Conservation (phyloP, 352 stramenopile species). For the Elongisporangium senticosum region DNA sequence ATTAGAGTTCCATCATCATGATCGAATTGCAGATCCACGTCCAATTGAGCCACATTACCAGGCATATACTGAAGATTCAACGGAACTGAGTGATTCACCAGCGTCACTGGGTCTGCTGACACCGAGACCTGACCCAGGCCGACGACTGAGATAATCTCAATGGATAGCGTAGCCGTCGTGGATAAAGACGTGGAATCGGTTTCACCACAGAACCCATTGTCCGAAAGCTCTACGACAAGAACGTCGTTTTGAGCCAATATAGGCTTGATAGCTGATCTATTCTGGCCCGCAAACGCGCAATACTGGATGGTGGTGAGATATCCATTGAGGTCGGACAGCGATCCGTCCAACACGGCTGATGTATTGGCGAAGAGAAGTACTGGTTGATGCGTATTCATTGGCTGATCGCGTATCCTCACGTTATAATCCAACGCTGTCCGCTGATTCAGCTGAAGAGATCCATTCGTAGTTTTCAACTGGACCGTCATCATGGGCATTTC, state of each 20-base stretch:
- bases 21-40: conserved; percentile 12
- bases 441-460: conserved; percentile 11
- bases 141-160: conserved; percentile 10
- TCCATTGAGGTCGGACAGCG: conserved; percentile 13
- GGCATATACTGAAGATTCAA: conserved; percentile 12
- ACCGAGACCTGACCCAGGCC: conserved; percentile 11
- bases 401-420: conserved; percentile 9
- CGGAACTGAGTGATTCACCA: conserved; percentile 7
- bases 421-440: conserved; percentile 4
- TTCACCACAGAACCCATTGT: conserved; percentile 17
- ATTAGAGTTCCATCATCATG: conserved; percentile 18
- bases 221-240: conserved; percentile 8
- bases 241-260: background rate
- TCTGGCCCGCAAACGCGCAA: conserved; percentile 13
- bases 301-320: conserved; percentile 16
- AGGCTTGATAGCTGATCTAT: background rate
- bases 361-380: conserved; percentile 2
- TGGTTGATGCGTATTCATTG: background rate
- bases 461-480: conserved; percentile 3
- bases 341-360: conserved; percentile 9
- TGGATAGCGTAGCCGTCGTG: conserved; percentile 8
- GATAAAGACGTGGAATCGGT: conserved; percentile 5
- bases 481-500: conserved; percentile 13
- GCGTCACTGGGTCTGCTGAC: conserved; percentile 2
- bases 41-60: conserved; percentile 14